Evolutionary conservation across 768 basidiomycete genomes (phyloP).

Genomic region (Nevesoporus exiguus): DNA sequence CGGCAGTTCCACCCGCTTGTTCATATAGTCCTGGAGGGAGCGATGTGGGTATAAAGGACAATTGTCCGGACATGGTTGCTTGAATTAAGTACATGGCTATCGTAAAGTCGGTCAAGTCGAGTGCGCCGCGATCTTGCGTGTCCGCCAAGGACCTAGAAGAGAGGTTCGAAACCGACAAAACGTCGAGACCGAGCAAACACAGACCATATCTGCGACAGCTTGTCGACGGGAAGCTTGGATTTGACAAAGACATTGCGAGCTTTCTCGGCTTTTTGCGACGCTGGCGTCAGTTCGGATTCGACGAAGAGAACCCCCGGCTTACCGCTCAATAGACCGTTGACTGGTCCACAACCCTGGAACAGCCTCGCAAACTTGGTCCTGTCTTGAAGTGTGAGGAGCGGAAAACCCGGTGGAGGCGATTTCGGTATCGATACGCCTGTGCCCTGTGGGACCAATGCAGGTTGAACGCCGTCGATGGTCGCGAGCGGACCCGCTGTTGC

Average conservation of each 20-base stretch:
- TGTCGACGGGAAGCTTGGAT: slow-evolving; percentile 82
- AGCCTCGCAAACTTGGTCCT: slow-evolving; percentile 78
- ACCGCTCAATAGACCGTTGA: slow-evolving; percentile 79
- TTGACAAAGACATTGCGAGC: slow-evolving; percentile 89
- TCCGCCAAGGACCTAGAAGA: slow-evolving; percentile 84
- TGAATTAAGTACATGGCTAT: slow-evolving; percentile 97
- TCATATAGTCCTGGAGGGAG: slow-evolving; percentile 87
- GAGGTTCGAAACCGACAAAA: neutral
- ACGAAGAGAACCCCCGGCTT: slow-evolving; percentile 19
- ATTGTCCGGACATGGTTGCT: slow-evolving; percentile 77
- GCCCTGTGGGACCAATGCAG: slow-evolving; percentile 50
- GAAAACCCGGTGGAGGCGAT: slow-evolving; percentile 58
- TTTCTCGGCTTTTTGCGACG: slow-evolving; percentile 56
- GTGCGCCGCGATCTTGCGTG: slow-evolving; percentile 83
- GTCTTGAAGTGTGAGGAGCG: slow-evolving; percentile 75
- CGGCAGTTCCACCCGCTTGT: slow-evolving; percentile 54
- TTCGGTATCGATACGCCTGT: slow-evolving; percentile 55
- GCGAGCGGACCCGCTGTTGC: slow-evolving; percentile 76
- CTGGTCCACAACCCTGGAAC: slow-evolving; percentile 69
- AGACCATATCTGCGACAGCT: slow-evolving; percentile 90
- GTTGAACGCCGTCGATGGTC: slow-evolving; percentile 65
- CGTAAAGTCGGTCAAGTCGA: slow-evolving; percentile 90
- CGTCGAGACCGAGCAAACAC: slow-evolving; percentile 19
- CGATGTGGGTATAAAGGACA: slow-evolving; percentile 64
- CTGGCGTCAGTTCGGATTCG: neutral